Conservation (phyloP, 2,329 filamentous ascomycete species). For the Penicillium verrucosum region DNA sequence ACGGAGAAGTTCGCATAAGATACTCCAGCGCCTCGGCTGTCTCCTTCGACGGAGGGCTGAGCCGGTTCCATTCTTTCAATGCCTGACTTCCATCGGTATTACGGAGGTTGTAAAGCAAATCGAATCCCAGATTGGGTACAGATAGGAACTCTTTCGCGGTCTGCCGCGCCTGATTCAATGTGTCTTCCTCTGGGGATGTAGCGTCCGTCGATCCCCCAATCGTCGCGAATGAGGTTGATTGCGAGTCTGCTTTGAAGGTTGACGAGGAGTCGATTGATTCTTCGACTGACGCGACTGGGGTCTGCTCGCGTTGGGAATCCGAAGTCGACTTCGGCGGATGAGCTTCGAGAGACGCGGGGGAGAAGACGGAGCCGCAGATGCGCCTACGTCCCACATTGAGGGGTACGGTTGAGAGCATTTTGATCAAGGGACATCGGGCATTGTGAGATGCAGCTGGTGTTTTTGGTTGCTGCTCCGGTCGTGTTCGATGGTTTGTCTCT, state of each 20-base stretch:
- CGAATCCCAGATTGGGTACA: conserved; percentile 37
- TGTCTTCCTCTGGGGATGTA: conserved; percentile 29
- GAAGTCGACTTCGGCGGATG: conserved; percentile 29
- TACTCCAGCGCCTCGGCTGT: conserved; percentile 35
- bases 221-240: conserved; percentile 10
- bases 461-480: not conserved
- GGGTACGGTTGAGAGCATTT: conserved; percentile 27
- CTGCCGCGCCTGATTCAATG: conserved; percentile 43
- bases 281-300: conserved; percentile 15
- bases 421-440: conserved; percentile 15
- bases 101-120: conserved; percentile 23
- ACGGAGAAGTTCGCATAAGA: conserved; percentile 25
- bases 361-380: conserved; percentile 45
- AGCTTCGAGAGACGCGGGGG: conserved; percentile 37
- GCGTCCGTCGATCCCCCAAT: conserved; percentile 11
- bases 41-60: conserved; percentile 28
- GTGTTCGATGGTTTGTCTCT: not conserved
- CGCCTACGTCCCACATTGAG: conserved; percentile 35
- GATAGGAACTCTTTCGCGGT: conserved; percentile 40
- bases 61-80: conserved; percentile 32
- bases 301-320: conserved; percentile 18
- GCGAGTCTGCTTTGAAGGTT: conserved; percentile 18
- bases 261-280: conserved; percentile 14
- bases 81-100: conserved; percentile 28
- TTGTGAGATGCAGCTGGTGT: conserved; percentile 6